Evolutionary conservation across 2,329 filamentous ascomycete genomes (phyloP), one percentile per base, ranked within the genome.

Genomic region (Botrytis fragariae): DNA sequence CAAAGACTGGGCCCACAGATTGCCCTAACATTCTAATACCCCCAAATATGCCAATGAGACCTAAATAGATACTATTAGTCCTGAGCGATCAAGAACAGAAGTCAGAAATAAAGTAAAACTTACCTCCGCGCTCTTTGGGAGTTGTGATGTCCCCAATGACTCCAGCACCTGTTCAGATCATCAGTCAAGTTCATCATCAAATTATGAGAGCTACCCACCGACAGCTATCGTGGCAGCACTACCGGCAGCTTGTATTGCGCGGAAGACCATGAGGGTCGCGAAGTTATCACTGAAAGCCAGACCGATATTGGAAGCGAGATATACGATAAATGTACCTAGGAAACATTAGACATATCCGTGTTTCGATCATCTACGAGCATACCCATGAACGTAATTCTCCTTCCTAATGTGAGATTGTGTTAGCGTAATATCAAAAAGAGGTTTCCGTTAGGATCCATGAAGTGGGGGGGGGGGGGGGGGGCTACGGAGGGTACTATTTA

Each of bases 141-240:
- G 72, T 72, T 35, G 62, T 57, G 4, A 72, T 69, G 51, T 74
- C 72, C 10, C 48, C 45, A 42, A 74, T 74, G 6, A 68, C 61
- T 10, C 69, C 72, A 39, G 65, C 65, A 29, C 72, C 61, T 69
- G 35, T 48, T 65, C n/a, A 59, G 29, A 60, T 57, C 18, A 16
- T 45, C 16, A 67, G 44, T 59, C 48, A 61, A 69, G 6, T 29
- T 25, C 29, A n/a, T 57, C 6, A 42, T 20, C 6, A 42, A 32
- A 4, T 22, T n/a, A 88, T 77, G 25, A 90, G 83, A 51, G 42
- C 48, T 45, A 37, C 78, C 69, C 80, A 82, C 85, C 85, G 59
- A 87, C 83, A 60, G 84, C 84, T 4, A 86, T 84, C 1, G 84
- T 86, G 1, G 84, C 84, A 2, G 85, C 83, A 74, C 84, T 85